Evolutionary conservation across 2,329 filamentous ascomycete species (phyloP).

Genomic region (Neopestalotiopsis clavispora): DNA sequence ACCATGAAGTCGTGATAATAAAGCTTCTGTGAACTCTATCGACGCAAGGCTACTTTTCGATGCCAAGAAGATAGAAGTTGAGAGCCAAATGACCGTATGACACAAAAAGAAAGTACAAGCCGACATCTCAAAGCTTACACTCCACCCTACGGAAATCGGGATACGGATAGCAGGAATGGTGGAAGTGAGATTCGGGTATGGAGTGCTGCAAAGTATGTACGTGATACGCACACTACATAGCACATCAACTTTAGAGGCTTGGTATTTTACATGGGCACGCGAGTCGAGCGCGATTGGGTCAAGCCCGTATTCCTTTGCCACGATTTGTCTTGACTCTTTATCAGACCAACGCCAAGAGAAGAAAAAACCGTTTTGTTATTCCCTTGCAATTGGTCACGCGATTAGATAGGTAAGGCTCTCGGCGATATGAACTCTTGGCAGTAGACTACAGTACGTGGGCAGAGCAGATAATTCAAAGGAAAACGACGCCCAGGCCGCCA

Average conservation of each 20-base stretch:
- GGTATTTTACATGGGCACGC: neutral
- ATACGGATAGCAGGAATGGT: neutral
- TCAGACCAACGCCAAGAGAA: neutral
- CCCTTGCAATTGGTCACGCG: neutral
- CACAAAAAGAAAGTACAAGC: neutral
- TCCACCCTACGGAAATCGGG: neutral
- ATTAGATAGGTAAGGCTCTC: conserved; percentile 1
- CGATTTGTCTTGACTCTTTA: neutral
- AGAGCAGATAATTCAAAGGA: neutral
- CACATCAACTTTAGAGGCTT: neutral
- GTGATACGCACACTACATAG: no score
- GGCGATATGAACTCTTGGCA: neutral
- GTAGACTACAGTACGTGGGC: neutral
- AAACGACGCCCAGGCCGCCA: neutral
- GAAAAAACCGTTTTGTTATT: neutral
- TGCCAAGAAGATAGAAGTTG: neutral
- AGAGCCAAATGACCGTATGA: neutral
- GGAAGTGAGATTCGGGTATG: neutral
- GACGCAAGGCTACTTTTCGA: neutral
- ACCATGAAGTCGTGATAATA: neutral
- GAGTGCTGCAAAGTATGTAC: neutral
- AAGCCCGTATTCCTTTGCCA: no score
- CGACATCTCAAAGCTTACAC: neutral
- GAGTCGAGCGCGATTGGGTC: neutral
- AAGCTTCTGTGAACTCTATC: neutral